Base-by-base conservation (phyloP, 2,329 filamentous ascomycete species). In the Pseudopithomyces maydicus region DNA sequence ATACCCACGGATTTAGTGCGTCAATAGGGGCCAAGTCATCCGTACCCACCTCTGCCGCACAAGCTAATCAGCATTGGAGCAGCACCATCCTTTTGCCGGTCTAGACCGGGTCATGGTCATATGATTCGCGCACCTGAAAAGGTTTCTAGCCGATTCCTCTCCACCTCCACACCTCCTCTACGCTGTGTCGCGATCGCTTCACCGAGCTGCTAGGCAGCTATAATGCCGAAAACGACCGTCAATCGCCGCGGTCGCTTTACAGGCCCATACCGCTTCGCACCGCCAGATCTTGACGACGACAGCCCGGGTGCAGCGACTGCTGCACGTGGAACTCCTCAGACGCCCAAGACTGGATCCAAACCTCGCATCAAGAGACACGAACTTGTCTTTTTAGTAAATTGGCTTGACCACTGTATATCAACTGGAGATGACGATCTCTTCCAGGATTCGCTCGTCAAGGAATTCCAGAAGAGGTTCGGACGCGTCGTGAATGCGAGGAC, bases 221-320 rank as follows among this genome's bases (percentile, higher is more conserved):
- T 35, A 42, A 51, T 51, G 48, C 48, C 48, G n/a, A 51, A 51
- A 26, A 23, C 10, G 17, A 51, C 23, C 8, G 48, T 12, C 10
- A 22, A 41, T 39, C 48, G 48, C 42, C 36, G 48, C 48, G 48
- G 36, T 33, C 48, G 48, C 33, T 51, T 51, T 29, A 33, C 8
- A 23, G 48, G 48, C n/a, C 36, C 36, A 29, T 51, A 51, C 38
- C 48, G 48, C 48, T 51, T 51, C 38, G 48, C 48, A 2, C 48
- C 48, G 19, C 29, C 36, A 11, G 38, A 41, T 20, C 36, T 38
- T 41, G 36, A 38, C 38, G 48, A 42, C 22, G 35, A 41, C 35
- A 29, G 48, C 12, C 17, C 23, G 12, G 26, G 42, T 43, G 23
- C 38, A 22, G 23, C 38, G 10, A 14, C 38, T 22, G 33, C 38